Base-by-base conservation (phyloP, 345 rosid species). In the Syzygium oleosum region DNA sequence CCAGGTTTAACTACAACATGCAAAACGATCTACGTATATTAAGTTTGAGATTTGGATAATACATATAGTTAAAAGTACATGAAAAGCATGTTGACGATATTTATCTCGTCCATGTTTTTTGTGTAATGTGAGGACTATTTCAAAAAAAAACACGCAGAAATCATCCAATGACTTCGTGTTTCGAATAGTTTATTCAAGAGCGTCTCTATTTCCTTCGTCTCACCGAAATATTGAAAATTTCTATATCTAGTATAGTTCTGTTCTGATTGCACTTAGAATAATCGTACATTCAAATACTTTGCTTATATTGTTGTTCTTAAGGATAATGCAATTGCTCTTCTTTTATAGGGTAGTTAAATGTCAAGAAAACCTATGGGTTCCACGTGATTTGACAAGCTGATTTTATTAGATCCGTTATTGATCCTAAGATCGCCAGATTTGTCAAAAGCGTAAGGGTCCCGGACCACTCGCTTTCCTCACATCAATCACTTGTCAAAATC, bases 211-310 rank as follows among this genome's bases (percentile, higher is more conserved):
- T 38, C 25, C 1, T 34, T 34, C 7, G 9, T 68, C 0, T 34
- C 4, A 34, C 2, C 1, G 0, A 34, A 17, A 17, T 34, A 34
- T 68, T 34, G 13, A 68, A 65, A 19, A 17, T 68, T 34, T 19
- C 13, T 2, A 34, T 68, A 4, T 17, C 0, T 9, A 2, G 19
- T 73, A 0, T 34, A 19, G 4, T 73, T 73, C 5, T 5, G 4
- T 73, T 73, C 5, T 5, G 4, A 34, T 0, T 56, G 12, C n/a
- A 9, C 2, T 4, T 23, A 9, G 8, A 8, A 23, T 56, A 56
- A 23, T 23, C 5, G 12, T 9, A 56, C 61, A 56, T 23, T 58
- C 63, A 12, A 4, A 58, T 58, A 58, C 63, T 11, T 23, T 1
- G 29, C 12, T 58, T 58, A 23, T 23, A 27, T 10, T 10, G n/a